phyloP scores from a whole-genome alignment of 768 basidiomycete genomes.

The Porphyrellus cyaneotinctus region DNA sequence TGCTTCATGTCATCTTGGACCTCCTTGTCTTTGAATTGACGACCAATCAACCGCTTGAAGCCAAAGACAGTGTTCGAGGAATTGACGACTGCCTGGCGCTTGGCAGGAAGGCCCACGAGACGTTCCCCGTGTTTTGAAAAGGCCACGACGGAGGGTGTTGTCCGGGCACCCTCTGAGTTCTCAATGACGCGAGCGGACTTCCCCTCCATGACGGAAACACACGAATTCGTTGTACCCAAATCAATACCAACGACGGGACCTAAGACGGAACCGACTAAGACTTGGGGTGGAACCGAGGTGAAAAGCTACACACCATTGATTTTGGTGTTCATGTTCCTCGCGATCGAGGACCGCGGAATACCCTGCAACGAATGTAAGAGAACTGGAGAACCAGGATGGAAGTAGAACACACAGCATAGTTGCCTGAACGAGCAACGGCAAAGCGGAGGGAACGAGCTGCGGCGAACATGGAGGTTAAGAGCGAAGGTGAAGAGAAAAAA shows the following conservation, averaged over 20 bases:
- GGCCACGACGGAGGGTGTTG: slow-evolving; percentile 97
- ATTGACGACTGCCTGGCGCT: slow-evolving; percentile 97
- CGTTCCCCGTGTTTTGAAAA: slow-evolving; percentile 99
- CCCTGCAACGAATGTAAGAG: slow-evolving; percentile 38
- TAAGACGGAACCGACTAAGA: slow-evolving; percentile 19
- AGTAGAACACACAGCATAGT: slow-evolving; percentile 52
- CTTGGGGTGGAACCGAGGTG: background rate
- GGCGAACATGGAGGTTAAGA: slow-evolving; percentile 66
- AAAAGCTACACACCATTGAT: slow-evolving; percentile 59
- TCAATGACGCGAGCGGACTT: slow-evolving; percentile 93
- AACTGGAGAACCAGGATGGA: background rate
- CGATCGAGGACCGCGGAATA: slow-evolving; percentile 68
- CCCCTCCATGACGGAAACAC: slow-evolving; percentile 94
- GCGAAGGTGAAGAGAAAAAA: slow-evolving; percentile 29
- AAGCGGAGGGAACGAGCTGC: slow-evolving; percentile 61
- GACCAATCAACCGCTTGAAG: slow-evolving; percentile 92
- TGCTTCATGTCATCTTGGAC: slow-evolving; percentile 87
- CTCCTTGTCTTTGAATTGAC: slow-evolving; percentile 89
- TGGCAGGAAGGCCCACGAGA: slow-evolving; percentile 91
- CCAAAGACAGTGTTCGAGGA: slow-evolving; percentile 89
- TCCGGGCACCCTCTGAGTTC: slow-evolving; percentile 95
- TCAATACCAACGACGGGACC: slow-evolving; percentile 96
- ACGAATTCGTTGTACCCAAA: slow-evolving; percentile 90
- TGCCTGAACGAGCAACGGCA: slow-evolving; percentile 55
- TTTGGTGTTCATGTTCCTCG: slow-evolving; percentile 95